Evolutionary conservation across 1,139 yeast genomes (phyloP).

Genomic region (Kurtzmaniella quercitrusa): DNA sequence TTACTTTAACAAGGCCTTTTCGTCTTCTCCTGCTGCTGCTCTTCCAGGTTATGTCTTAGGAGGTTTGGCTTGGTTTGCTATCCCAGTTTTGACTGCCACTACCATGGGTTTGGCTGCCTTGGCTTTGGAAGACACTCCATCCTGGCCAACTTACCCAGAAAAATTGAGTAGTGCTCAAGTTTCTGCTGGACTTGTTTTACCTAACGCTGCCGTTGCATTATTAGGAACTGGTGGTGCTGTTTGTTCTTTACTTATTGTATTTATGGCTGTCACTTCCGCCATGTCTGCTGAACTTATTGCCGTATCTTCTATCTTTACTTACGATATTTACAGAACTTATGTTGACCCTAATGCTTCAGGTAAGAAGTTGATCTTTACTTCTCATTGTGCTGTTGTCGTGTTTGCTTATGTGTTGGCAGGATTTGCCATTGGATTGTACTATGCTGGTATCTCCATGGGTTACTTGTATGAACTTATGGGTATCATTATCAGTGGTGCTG

Average conservation of each 20-base stretch:
- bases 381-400: constrained; percentile 61
- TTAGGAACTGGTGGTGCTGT: constrained; percentile 87
- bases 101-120: constrained; percentile 82
- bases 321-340: constrained; percentile 78
- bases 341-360: constrained; percentile 76
- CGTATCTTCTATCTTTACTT: constrained; percentile 78
- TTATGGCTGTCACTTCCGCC: constrained; percentile 80
- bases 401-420: constrained; percentile 76
- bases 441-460: constrained; percentile 84
- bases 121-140: constrained; percentile 60
- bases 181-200: constrained; percentile 75
- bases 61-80: constrained; percentile 90
- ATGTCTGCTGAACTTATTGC: constrained; percentile 88
- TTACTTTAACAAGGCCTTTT: constrained; percentile 87
- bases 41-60: constrained; percentile 89
- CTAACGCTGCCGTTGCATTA: constrained; percentile 81
- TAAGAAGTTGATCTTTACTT: constrained; percentile 59
- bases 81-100: constrained; percentile 77
- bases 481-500: constrained; percentile 80
- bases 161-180: constrained; percentile 64
- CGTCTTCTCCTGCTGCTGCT: constrained; percentile 79
- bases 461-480: constrained; percentile 86
- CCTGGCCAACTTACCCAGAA: constrained; percentile 77
- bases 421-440: constrained; percentile 74
- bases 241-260: constrained; percentile 68